Evolutionary conservation across 805 yeast genomes (phyloP), one percentile per base, ranked within the genome.

Genomic region (Suhomyces sp.): DNA sequence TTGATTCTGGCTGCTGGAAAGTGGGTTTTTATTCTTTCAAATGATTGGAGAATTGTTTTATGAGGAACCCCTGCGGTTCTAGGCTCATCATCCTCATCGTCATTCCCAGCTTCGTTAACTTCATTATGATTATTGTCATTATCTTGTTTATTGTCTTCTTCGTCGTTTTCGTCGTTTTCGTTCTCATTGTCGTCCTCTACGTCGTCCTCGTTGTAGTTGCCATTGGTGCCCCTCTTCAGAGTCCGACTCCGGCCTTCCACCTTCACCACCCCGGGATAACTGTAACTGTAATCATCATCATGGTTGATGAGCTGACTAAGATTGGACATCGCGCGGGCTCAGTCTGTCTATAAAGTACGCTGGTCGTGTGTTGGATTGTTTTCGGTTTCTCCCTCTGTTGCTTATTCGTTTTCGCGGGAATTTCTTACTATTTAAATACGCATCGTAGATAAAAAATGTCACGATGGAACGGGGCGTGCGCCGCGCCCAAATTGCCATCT

Each of bases 1-100:
- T 93, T 93, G 51, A 93, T 88, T 44, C 98, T 77, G 3, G 98
- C 98, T 4, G 88, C 84, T 4, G 95, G 95, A 59, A 85, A 85
- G 54, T 84, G 95, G 22, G 93, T 84, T 58, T 83, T 83, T 45
- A 84, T 80, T 39, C 61, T 66, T 35, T 69, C 72, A 43, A 70
- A 76, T 13, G 61, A 56, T 15, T 43, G 42, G 30, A 60, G 45
- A 11, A 67, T 60, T 23, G 54, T 55, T 28, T 58, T 53, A 42
- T 62, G 68, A 9, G 63, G 47, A 5, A 25, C 36, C 18, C 36
- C 36, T 8, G 25, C 23, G 19, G 17, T 20, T 17, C 19, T n/a
- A n/a, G n/a, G n/a, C n/a, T n/a, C n/a, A n/a, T n/a, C n/a, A n/a
- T n/a, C n/a, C n/a, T n/a, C n/a, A n/a, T n/a, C n/a, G n/a, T n/a